Conservation (phyloP, 805 yeast species). For the Kluyveromyces aestuarii region DNA sequence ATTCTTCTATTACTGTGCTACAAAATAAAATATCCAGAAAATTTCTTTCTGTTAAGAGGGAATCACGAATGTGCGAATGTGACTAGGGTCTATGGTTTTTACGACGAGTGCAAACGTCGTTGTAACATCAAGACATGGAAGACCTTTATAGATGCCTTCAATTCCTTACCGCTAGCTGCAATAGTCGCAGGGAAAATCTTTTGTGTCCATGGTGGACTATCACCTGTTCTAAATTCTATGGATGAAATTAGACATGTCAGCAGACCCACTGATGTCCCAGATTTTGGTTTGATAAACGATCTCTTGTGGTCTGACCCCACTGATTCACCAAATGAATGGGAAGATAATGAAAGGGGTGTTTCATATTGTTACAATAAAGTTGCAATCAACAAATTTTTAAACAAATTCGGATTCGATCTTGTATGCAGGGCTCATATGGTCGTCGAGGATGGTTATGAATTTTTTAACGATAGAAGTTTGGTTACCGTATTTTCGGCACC, state of each 20-base stretch:
- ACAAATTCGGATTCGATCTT: conserved; percentile 61
- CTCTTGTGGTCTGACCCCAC: conserved; percentile 81
- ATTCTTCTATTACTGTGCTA: conserved; percentile 79
- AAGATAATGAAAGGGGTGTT: conserved; percentile 76
- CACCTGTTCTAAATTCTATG: conserved; percentile 59
- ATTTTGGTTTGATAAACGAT: conserved; percentile 68
- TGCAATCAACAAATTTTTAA: conserved; percentile 62
- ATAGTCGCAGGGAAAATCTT: conserved; percentile 92
- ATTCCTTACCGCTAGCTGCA: conserved; percentile 91
- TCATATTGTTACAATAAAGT: conserved; percentile 68
- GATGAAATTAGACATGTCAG: conserved; percentile 62
- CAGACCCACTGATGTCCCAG: conserved; percentile 81
- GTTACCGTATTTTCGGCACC: conserved; percentile 81
- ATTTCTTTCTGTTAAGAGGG: conserved; percentile 85
- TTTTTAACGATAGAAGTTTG: conserved; percentile 61
- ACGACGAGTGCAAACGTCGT: conserved; percentile 95
- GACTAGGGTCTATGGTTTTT: conserved; percentile 93
- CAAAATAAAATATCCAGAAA: conserved; percentile 94
- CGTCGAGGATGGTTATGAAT: conserved; percentile 82
- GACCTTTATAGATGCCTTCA: conserved; percentile 86
- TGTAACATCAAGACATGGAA: conserved; percentile 92
- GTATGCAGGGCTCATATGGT: conserved; percentile 85
- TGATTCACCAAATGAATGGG: conserved; percentile 51
- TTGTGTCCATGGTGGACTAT: conserved; percentile 78
- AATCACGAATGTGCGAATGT: conserved; percentile 97